Conservation (phyloP, 176 grass and related monocot species). For the Guadua angustifolia region DNA sequence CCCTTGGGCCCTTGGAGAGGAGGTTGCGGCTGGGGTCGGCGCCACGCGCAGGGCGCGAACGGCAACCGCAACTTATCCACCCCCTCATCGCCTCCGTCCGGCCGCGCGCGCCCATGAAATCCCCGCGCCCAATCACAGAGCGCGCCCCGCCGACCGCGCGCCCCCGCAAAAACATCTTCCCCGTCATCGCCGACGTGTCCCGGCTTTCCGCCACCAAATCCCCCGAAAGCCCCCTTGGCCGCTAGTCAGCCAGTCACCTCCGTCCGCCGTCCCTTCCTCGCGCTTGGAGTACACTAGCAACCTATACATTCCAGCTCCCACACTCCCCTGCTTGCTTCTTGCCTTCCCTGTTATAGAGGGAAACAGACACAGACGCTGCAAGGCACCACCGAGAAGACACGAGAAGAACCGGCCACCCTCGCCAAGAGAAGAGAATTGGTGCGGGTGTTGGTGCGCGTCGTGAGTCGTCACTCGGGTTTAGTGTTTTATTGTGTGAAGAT, state of each 20-base stretch:
- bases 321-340: conserved; percentile 38
- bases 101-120: conserved; percentile 44
- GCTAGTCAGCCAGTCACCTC: not conserved
- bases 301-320: conserved; percentile 49
- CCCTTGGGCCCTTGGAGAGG: not conserved
- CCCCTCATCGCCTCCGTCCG: conserved; percentile 51
- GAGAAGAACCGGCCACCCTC: not conserved
- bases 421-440: not conserved
- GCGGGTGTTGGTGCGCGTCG: not conserved
- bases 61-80: conserved; percentile 57
- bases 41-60: conserved; percentile 46
- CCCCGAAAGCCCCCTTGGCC: not conserved
- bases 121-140: conserved; percentile 53
- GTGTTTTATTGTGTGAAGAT: not conserved
- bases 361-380: not conserved
- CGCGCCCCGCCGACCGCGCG: not conserved
- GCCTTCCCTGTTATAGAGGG: conserved; percentile 8
- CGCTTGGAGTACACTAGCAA: not conserved
- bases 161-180: not conserved
- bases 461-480: not conserved
- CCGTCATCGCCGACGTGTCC: conserved; percentile 54
- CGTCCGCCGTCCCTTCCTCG: not conserved
- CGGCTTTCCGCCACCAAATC: conserved; percentile 24
- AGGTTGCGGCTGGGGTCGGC: conserved; percentile 11
- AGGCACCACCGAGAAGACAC: not conserved